Evolutionary conservation across 768 basidiomycete species (phyloP).

Genomic region (Udeniomyces megalosporus): DNA sequence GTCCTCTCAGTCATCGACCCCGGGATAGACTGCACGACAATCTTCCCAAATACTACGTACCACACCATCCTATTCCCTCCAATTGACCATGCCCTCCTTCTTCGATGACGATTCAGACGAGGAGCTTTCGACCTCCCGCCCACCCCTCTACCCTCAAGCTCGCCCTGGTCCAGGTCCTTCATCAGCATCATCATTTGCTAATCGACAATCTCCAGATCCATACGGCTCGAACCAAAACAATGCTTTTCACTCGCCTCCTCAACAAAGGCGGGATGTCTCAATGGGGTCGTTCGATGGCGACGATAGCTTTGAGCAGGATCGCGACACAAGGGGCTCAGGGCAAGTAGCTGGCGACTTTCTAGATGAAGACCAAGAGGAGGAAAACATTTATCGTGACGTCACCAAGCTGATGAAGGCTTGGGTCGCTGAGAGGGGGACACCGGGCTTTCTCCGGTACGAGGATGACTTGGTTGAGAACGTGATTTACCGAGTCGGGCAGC

Average conservation of each 20-base stretch:
- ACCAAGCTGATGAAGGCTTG: conserved; percentile 9
- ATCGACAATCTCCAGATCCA: background rate
- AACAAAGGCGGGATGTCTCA: background rate
- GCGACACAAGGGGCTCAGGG: background rate
- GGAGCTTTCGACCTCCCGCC: background rate
- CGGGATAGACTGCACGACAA: no score
- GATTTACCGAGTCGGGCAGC: conserved; percentile 10
- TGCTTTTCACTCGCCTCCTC: background rate
- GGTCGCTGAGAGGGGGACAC: conserved; percentile 9
- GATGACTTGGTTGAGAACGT: conserved; percentile 13
- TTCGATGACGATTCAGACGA: conserved; percentile 7
- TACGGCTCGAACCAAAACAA: background rate
- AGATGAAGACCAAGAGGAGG: background rate
- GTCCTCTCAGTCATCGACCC: no score
- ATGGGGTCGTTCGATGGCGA: background rate
- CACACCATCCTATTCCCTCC: no score
- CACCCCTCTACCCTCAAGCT: background rate
- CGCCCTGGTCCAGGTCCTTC: background rate
- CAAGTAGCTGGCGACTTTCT: no score
- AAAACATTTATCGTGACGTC: background rate
- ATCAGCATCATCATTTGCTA: background rate
- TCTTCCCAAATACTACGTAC: no score
- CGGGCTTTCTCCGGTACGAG: conserved; percentile 8
- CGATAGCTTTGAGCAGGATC: background rate
- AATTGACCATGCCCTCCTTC: conserved; percentile 11